Evolutionary conservation across 805 yeast genomes (phyloP), one percentile per base, ranked within the genome.

Genomic region (Metschnikowia hibisci): DNA sequence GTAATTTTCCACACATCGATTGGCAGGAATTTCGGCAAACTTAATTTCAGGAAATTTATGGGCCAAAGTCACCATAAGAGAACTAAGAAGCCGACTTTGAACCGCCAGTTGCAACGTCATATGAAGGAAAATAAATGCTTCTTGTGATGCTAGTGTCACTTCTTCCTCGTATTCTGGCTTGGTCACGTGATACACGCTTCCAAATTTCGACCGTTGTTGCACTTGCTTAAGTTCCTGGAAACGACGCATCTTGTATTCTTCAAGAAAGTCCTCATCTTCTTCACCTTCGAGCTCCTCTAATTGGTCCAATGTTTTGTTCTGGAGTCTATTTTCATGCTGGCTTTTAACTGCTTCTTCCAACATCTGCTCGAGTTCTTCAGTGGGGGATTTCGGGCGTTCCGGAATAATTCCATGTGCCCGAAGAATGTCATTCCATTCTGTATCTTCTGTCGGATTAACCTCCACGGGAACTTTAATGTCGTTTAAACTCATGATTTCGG

Each of bases 341-440:
- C 72, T 76, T 41, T 73, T 74, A 11, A 88, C 74, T 0, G 95
- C 96, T 42, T 87, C 95, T 25, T 84, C 89, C 34, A 90, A 63
- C 2, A 95, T 95, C 53, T 84, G 90, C 60, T 93, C 98, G 36
- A 93, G 61, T 62, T 87, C 84, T 33, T 77, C 87, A 0, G 95
- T 81, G 8, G 96, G 96, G 15, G 95, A 87, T 18, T 90, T 89
- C 22, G 95, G 88, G 55, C 84, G 82, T 58, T 86, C 89, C 1
- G 99, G 99, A 39, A 93, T 87, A 43, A 93, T 81, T 18, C 98
- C 98, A 49, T 90, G 87, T 3, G 79, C 77, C 51, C 99, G 73
- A 34, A 93, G 73, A 52, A 93, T 89, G 63, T 93, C 99, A 61
- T 93, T 93, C 99, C 99, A 93, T 63, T 93, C 99, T 0, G 99